Evolutionary conservation across 2,329 filamentous ascomycete species (phyloP).

Genomic region (Beauveria brongniartii): DNA sequence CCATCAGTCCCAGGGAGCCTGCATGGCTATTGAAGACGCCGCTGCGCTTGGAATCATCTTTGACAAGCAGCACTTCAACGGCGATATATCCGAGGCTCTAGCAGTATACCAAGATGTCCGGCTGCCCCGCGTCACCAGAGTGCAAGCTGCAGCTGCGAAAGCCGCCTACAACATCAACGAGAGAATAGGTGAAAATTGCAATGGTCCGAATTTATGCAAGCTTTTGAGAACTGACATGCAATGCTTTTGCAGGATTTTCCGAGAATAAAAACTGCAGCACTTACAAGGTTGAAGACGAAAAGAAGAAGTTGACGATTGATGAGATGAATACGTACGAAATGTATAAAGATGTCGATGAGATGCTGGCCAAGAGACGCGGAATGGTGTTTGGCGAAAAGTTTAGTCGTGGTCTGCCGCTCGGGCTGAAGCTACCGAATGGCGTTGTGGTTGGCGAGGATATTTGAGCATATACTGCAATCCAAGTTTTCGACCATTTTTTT

Average conservation of each 20-base stretch:
- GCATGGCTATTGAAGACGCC: constrained; percentile 61
- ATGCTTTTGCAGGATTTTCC: constrained; percentile 43
- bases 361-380: constrained; percentile 28
- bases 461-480: neutral
- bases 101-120: constrained; percentile 44
- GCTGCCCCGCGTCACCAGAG: constrained; percentile 44
- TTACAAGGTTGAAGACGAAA: constrained; percentile 56
- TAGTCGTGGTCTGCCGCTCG: constrained; percentile 36
- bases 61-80: constrained; percentile 35
- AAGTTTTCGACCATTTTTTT: neutral
- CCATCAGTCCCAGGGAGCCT: constrained; percentile 61
- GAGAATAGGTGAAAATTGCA: constrained; percentile 37
- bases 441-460: constrained; percentile 25
- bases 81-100: constrained; percentile 40
- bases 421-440: constrained; percentile 40
- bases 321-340: constrained; percentile 63
- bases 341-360: constrained; percentile 47
- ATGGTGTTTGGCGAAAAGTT: constrained; percentile 29
- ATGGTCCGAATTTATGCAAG: constrained; percentile 6
- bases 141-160: constrained; percentile 49
- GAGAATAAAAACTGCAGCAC: constrained; percentile 46
- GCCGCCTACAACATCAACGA: constrained; percentile 56
- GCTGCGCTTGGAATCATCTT: constrained; percentile 57
- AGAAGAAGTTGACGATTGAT: constrained; percentile 56
- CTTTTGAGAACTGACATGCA: neutral